phyloP scores from a whole-genome alignment of 108 stramenopile genomes.

The Cylindrotheca fusiformis region DNA sequence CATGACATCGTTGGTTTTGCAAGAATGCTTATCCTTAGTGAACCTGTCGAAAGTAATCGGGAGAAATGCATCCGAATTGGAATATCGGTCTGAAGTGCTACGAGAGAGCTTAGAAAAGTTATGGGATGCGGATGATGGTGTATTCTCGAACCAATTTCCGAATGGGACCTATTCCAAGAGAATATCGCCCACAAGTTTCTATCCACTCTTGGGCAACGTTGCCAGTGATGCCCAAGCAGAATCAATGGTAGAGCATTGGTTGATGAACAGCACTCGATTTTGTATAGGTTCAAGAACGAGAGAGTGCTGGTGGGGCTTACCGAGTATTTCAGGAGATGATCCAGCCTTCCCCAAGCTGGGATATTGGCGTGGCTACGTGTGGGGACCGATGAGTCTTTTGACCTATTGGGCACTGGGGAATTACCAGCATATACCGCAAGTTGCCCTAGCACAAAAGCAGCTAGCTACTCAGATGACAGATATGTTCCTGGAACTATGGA shows the following conservation, averaged over 20 bases:
- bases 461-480: conserved; percentile 16
- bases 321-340: conserved; percentile 33
- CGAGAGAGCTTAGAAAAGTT: conserved; percentile 2
- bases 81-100: conserved; percentile 2
- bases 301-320: conserved; percentile 34
- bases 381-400: conserved; percentile 31
- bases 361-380: conserved; percentile 30
- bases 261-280: conserved; percentile 25
- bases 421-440: conserved; percentile 1
- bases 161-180: conserved; percentile 17
- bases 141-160: conserved; percentile 19
- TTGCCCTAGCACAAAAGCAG: conserved; percentile 1
- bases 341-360: conserved; percentile 17
- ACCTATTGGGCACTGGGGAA: conserved; percentile 24
- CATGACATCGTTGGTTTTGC: conserved; percentile 17
- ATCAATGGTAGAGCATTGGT: conserved; percentile 14
- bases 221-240: not conserved
- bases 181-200: conserved; percentile 28
- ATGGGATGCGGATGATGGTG: conserved; percentile 20
- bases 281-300: conserved; percentile 13
- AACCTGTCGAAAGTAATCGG: conserved; percentile 21
- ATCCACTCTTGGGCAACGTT: conserved; percentile 6
- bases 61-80: not conserved
- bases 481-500: conserved; percentile 30
- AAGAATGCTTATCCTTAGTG: conserved; percentile 11